Evolutionary conservation across 331 rosid genomes (phyloP).

Genomic region (Cydonia oblonga): DNA sequence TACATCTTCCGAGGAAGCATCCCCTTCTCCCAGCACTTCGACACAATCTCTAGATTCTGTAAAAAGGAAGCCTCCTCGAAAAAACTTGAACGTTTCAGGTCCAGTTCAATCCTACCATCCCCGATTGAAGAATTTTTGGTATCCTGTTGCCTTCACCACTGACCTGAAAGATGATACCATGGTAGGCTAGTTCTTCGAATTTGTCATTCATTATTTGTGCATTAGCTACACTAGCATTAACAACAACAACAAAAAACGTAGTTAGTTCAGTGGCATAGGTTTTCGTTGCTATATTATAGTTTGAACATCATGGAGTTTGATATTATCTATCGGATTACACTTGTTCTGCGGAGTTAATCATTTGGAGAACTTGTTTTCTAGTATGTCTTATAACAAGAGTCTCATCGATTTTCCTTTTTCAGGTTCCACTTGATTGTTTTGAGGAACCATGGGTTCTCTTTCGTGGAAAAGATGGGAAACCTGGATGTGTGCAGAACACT

Average conservation of each 20-base stretch:
- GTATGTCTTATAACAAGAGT: conserved; percentile 6
- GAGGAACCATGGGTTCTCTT: conserved; percentile 96
- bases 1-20: conserved; percentile 33
- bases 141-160: conserved; percentile 75
- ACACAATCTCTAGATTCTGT: conserved; percentile 22
- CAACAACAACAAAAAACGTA: not conserved
- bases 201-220: not conserved
- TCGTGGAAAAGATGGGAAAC: conserved; percentile 84
- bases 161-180: conserved; percentile 76
- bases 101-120: conserved; percentile 87
- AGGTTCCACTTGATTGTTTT: conserved; percentile 86
- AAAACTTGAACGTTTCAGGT: conserved; percentile 75
- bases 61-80: conserved; percentile 31
- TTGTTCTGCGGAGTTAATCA: not conserved
- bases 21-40: conserved; percentile 51
- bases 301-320: not conserved
- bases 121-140: conserved; percentile 89
- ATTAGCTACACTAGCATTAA: not conserved
- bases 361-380: not conserved
- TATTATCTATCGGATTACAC: not conserved
- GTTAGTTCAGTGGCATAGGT: not conserved
- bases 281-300: not conserved
- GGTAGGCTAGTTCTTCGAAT: conserved; percentile 36
- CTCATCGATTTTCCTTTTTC: conserved; percentile 25
- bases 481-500: conserved; percentile 90